Conservation (phyloP, 2,329 filamentous ascomycete genomes). For the Ceratocystiopsis brevicomis region DNA sequence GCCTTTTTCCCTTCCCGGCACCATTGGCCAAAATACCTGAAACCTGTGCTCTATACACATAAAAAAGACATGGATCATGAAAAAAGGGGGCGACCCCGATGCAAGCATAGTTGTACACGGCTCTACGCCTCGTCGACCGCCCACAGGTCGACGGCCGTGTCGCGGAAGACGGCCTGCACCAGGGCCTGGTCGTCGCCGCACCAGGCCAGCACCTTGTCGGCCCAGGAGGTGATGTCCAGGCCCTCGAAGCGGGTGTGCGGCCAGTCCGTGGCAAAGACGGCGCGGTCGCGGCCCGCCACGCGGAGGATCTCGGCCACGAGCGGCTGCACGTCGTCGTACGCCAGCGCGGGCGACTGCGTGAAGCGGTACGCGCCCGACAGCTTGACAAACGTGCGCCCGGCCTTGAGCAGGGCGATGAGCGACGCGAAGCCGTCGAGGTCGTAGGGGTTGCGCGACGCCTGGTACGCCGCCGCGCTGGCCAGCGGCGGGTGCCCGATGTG, state of each 20-base stretch:
- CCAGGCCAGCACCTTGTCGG: conserved; percentile 33
- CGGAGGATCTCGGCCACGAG: conserved; percentile 29
- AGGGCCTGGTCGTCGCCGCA: conserved; percentile 18
- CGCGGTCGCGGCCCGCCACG: conserved; percentile 20
- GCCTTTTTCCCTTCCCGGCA: too few relatives aligned
- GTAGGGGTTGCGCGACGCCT: too few relatives aligned
- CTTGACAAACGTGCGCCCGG: conserved; percentile 34
- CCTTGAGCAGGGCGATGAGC: conserved; percentile 25
- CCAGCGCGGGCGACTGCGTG: conserved; percentile 22
- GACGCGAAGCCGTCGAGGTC: conserved; percentile 28
- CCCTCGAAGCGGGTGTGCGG: conserved; percentile 43
- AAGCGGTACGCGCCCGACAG: conserved; percentile 38
- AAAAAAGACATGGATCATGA: too few relatives aligned
- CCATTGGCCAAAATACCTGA: too few relatives aligned
- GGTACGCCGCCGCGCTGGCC: conserved; percentile 19
- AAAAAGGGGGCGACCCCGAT: too few relatives aligned
- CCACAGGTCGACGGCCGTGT: too few relatives aligned
- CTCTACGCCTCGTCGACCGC: too few relatives aligned
- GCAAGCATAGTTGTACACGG: too few relatives aligned
- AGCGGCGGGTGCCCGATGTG: conserved; percentile 36
- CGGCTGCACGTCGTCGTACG: conserved; percentile 7
- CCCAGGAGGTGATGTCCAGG: conserved; percentile 34
- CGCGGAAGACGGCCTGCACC: conserved; percentile 1
- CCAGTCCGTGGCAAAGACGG: conserved; percentile 45
- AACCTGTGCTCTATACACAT: too few relatives aligned